phyloP scores from a whole-genome alignment of 2,329 filamentous ascomycete genomes.

The Thielaviopsis cerberus region DNA sequence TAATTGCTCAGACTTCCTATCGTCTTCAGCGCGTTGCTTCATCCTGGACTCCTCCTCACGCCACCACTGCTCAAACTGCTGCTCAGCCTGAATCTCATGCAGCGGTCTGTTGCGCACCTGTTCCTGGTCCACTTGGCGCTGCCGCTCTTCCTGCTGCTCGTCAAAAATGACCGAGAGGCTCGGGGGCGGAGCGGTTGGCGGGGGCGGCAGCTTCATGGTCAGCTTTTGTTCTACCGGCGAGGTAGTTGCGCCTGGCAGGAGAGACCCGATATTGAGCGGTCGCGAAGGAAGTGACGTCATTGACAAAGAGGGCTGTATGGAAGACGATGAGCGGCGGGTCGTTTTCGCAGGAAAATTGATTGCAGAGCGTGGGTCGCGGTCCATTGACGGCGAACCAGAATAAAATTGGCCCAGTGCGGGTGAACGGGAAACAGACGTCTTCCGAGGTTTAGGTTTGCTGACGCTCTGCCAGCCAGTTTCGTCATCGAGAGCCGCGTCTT shows the following conservation, averaged over 20 bases:
- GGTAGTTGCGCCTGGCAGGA: constrained; percentile 15
- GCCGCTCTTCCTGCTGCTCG: constrained; percentile 50
- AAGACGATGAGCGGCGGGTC: neutral
- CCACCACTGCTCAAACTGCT: constrained; percentile 95
- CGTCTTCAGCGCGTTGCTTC: constrained; percentile 37
- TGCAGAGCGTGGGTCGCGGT: neutral
- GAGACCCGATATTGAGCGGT: constrained; percentile 4
- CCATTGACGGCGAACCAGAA: neutral
- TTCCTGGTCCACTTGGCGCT: constrained; percentile 61
- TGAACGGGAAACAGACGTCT: neutral
- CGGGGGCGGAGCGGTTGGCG: constrained; percentile 3
- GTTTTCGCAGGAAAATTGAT: neutral
- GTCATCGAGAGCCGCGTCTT: constrained; percentile 2
- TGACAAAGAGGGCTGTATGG: neutral
- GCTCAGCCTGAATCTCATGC: constrained; percentile 89
- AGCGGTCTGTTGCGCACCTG: constrained; percentile 74
- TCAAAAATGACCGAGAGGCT: constrained; percentile 78
- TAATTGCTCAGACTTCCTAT: constrained; percentile 5
- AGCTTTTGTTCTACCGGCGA: constrained; percentile 43
- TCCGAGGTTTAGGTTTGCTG: neutral
- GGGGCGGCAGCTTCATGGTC: constrained; percentile 27
- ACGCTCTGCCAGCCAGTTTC: constrained; percentile 10
- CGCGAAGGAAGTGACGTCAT: constrained; percentile 1
- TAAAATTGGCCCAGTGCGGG: neutral
- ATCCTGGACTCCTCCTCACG: constrained; percentile 62